Evolutionary conservation across 768 basidiomycete genomes (phyloP).

Genomic region (Psilocybe cyanescens): DNA sequence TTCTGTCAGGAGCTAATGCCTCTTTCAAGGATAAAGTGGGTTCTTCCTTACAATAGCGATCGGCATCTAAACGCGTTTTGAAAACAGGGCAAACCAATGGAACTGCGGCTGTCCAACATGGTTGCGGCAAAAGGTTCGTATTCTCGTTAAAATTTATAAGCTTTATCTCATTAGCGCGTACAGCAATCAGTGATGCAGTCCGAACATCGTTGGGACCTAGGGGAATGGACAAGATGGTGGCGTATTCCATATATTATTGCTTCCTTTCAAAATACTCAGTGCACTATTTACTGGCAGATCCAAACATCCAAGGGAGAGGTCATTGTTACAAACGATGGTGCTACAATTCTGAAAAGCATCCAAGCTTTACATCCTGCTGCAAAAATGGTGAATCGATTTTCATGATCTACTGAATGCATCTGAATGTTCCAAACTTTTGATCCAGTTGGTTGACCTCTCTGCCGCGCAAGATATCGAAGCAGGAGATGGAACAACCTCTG

Average conservation of each 20-base stretch:
- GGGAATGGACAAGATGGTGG: conserved; percentile 99
- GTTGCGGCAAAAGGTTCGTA: conserved; percentile 91
- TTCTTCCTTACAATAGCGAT: not conserved
- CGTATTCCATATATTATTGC: conserved; percentile 20
- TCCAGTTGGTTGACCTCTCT: conserved; percentile 93
- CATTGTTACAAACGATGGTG: conserved; percentile 98
- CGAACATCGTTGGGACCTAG: conserved; percentile 94
- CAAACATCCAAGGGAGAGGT: conserved; percentile 97
- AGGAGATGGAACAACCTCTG: conserved; percentile 97
- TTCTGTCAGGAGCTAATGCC: conserved; percentile 64
- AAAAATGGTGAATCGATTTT: conserved; percentile 75
- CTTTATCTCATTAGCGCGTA: conserved; percentile 16
- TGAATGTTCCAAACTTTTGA: conserved; percentile 16
- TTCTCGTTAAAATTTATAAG: conserved; percentile 4
- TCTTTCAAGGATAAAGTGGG: conserved; percentile 86
- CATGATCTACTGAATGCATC: not conserved
- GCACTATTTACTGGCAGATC: conserved; percentile 56
- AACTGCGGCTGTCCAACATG: conserved; percentile 96
- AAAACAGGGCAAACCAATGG: conserved; percentile 93
- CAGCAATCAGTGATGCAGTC: conserved; percentile 97
- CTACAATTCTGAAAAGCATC: conserved; percentile 94
- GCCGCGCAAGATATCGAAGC: conserved; percentile 98
- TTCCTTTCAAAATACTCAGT: conserved; percentile 11
- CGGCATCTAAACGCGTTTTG: conserved; percentile 28
- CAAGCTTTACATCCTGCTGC: conserved; percentile 98